Conservation (phyloP, 306 rosid species). For the Citrullus amarus region DNA sequence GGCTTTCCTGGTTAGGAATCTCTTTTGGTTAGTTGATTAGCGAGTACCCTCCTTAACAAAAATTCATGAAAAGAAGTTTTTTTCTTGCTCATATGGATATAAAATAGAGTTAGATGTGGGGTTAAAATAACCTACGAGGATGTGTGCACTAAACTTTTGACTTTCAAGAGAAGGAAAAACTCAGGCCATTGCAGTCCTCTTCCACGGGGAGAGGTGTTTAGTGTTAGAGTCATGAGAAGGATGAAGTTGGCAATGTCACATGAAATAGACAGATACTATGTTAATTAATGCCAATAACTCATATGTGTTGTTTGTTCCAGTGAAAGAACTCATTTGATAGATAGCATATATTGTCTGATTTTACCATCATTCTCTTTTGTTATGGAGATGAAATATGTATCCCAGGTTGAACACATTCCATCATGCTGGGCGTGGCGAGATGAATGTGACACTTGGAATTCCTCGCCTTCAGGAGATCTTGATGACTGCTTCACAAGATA, state of each 20-base stretch:
- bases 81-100: background rate
- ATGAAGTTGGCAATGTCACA: background rate
- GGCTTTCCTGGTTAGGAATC: background rate
- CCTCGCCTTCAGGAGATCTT: conserved; percentile 86
- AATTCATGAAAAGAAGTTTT: background rate
- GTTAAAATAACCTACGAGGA: background rate
- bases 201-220: background rate
- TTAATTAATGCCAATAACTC: background rate
- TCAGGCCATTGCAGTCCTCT: background rate
- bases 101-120: background rate
- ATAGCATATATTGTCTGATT: background rate
- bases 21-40: background rate
- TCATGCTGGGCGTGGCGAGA: conserved; percentile 94
- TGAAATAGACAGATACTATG: background rate
- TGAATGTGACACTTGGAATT: conserved; percentile 96
- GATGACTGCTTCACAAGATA: conserved; percentile 61
- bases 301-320: background rate
- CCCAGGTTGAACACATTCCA: conserved; percentile 86
- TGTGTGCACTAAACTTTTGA: background rate
- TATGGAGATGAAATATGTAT: background rate
- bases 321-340: background rate
- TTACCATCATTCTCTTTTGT: background rate
- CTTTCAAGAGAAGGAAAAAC: background rate
- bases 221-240: background rate
- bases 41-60: background rate